Evolutionary conservation across 2,329 filamentous ascomycete genomes (phyloP).

Genomic region (Ceratocystis harringtonii): DNA sequence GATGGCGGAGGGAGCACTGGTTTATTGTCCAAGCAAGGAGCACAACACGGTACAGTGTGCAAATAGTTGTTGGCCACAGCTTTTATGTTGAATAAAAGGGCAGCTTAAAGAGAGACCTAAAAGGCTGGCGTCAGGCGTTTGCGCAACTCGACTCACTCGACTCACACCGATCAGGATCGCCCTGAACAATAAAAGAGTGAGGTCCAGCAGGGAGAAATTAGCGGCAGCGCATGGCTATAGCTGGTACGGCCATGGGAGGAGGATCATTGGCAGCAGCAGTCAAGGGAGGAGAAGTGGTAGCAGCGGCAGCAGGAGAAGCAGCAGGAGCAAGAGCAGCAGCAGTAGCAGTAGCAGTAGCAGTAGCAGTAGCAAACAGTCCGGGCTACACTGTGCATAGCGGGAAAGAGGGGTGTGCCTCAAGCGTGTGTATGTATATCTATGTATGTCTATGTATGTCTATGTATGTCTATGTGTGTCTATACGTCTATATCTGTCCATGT

Average conservation of each 20-base stretch:
- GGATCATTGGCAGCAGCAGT: background rate
- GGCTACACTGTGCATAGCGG: background rate
- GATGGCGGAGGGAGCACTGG: background rate
- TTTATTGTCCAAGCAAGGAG: background rate
- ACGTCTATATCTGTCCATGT: no score
- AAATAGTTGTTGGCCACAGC: background rate
- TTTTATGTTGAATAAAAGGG: background rate
- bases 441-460: no score
- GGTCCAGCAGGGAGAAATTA: background rate
- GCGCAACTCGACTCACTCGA: background rate
- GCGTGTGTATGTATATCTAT: no score
- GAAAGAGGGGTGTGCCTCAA: no score
- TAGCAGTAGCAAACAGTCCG: background rate
- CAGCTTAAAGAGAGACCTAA: constrained; percentile 1
- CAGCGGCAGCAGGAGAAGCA: background rate
- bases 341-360: background rate
- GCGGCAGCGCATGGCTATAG: background rate
- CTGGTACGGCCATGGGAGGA: background rate
- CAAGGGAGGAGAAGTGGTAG: background rate
- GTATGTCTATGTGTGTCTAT: no score
- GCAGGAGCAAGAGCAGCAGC: background rate
- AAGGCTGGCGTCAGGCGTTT: constrained; percentile 5
- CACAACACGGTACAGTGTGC: constrained; percentile 1
- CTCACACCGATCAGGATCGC: background rate
- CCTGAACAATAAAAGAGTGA: background rate